Evolutionary conservation across 129 eudicot genomes (phyloP).

Genomic region (Escallonia herrerae): DNA sequence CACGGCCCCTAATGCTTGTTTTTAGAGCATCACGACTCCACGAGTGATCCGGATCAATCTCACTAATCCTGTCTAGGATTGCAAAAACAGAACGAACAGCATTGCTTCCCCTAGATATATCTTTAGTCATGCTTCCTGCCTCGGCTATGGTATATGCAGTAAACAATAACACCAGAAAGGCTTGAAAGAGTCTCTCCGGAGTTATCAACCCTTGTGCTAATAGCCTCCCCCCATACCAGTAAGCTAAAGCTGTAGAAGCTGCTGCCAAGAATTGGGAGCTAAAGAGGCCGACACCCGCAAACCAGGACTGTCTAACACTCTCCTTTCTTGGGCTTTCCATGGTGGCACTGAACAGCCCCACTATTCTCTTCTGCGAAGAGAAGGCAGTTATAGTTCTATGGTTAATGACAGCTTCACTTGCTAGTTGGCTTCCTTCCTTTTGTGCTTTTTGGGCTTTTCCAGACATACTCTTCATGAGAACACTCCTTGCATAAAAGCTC

Average conservation of each 20-base stretch:
- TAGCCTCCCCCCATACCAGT: constrained; percentile 66
- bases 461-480: constrained; percentile 53
- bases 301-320: constrained; percentile 58
- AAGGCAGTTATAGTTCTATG: constrained; percentile 73
- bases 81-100: constrained; percentile 65
- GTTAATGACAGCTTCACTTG: constrained; percentile 76
- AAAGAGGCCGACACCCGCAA: constrained; percentile 50
- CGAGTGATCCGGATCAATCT: constrained; percentile 46
- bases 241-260: constrained; percentile 59
- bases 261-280: constrained; percentile 58
- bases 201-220: constrained; percentile 26
- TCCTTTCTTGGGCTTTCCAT: constrained; percentile 48
- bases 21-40: constrained; percentile 22
- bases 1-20: constrained; percentile 34
- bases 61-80: constrained; percentile 49
- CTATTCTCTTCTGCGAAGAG: constrained; percentile 51
- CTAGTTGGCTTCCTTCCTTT: constrained; percentile 63
- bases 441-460: constrained; percentile 53
- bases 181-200: constrained; percentile 55
- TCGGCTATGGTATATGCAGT: constrained; percentile 74
- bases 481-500: constrained; percentile 56
- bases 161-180: constrained; percentile 46
- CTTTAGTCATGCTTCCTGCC: constrained; percentile 76
- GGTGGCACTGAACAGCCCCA: constrained; percentile 41
- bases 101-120: constrained; percentile 63